These are phyloP conservation scores for Skeletonema marinoi DNA, from an alignment of 108 stramenopile species.

Conservation along the genomic window DNA sequence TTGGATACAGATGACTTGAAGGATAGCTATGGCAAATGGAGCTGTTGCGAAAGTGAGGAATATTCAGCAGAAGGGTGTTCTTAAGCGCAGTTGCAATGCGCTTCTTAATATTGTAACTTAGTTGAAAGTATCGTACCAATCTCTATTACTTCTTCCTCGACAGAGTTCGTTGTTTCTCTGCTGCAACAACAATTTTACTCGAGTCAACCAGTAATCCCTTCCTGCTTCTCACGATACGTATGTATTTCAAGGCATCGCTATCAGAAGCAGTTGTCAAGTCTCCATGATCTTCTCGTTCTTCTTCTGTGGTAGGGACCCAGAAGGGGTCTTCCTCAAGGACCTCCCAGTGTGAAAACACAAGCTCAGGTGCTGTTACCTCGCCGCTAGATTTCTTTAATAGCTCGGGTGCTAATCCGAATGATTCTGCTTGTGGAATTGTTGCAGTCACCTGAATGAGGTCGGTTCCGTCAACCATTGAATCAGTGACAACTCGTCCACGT, in stretches of 20 bases:
- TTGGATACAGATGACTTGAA: slow-evolving; percentile 65
- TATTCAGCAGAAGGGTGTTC: slow-evolving; percentile 50
- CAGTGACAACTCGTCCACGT: slow-evolving; percentile 84
- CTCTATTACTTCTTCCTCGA: slow-evolving; percentile 73
- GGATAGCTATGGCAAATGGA: slow-evolving; percentile 63
- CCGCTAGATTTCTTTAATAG: slow-evolving; percentile 84
- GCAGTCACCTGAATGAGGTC: slow-evolving; percentile 82
- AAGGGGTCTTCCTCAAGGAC: slow-evolving; percentile 88
- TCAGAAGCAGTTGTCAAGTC: slow-evolving; percentile 84
- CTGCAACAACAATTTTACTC: slow-evolving; percentile 82
- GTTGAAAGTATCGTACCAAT: neutral
- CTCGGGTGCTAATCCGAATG: slow-evolving; percentile 85
- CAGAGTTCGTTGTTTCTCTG: slow-evolving; percentile 92
- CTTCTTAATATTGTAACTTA: neutral
- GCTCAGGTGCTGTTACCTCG: slow-evolving; percentile 88
- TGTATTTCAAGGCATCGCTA: slow-evolving; percentile 82
- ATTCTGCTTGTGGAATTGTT: slow-evolving; percentile 77
- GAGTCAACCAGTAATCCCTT: slow-evolving; percentile 90
- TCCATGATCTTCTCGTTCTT: slow-evolving; percentile 92
- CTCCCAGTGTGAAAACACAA: slow-evolving; percentile 88
- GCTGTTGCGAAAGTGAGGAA: slow-evolving; percentile 56
- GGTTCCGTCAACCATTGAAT: slow-evolving; percentile 93
- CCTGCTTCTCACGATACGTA: slow-evolving; percentile 81
- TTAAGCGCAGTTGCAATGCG: neutral
- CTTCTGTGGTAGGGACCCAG: slow-evolving; percentile 91